These are phyloP conservation scores for Rhinocladiella similis DNA, from an alignment of 2,329 filamentous ascomycete genomes.

Conservation along the genomic window DNA sequence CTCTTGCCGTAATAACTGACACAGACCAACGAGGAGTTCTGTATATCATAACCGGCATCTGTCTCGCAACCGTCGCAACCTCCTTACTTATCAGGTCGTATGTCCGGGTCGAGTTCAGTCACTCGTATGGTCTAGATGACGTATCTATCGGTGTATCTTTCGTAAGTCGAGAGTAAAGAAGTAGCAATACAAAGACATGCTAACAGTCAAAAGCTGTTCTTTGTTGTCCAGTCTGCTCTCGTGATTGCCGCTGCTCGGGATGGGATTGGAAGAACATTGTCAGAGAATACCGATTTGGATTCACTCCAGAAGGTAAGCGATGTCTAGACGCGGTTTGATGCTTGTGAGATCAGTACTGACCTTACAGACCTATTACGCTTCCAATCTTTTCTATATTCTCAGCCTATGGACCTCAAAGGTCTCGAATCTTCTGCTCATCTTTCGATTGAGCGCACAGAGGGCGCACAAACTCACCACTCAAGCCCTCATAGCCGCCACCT, in stretches of 20 bases:
- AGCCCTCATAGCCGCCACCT: not conserved
- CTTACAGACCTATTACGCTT: not conserved
- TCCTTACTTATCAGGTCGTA: not conserved
- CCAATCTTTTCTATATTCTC: conserved; percentile 1
- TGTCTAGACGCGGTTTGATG: not conserved
- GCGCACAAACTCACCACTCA: not conserved
- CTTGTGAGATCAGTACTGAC: not conserved
- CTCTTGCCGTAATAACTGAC: not conserved
- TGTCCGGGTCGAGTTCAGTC: not conserved
- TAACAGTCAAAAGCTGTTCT: not conserved
- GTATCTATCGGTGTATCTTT: not conserved
- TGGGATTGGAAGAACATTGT: not conserved
- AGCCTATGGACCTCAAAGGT: not conserved
- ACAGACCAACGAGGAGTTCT: not conserved
- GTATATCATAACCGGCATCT: not conserved
- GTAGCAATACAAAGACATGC: not conserved
- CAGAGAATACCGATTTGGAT: not conserved
- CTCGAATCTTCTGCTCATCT: not conserved
- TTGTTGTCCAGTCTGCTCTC: not conserved
- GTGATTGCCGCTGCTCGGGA: not conserved
- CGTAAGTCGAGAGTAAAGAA: not conserved
- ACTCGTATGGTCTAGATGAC: not conserved
- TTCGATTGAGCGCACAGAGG: not conserved
- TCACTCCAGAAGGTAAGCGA: not conserved
- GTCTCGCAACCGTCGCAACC: not conserved